Evolutionary conservation across 306 rosid genomes (phyloP).

Genomic region (Quercus wislizeni): DNA sequence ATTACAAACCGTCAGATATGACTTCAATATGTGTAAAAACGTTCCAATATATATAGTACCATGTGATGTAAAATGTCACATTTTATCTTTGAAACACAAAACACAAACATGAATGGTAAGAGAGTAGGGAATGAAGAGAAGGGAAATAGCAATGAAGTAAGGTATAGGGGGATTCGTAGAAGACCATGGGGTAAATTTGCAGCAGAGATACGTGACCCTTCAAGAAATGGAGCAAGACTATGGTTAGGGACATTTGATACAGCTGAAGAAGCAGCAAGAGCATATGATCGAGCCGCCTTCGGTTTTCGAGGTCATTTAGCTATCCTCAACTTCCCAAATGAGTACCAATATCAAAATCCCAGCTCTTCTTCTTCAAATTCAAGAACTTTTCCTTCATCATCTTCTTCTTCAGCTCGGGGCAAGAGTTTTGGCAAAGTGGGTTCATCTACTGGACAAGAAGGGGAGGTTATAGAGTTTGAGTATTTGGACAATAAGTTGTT

Average conservation of each 20-base stretch:
- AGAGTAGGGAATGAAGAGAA: not conserved
- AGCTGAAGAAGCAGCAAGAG: slow-evolving; percentile 83
- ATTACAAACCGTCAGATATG: slow-evolving; percentile 15
- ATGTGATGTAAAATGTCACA: not conserved
- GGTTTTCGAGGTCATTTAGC: slow-evolving; percentile 78
- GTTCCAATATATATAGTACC: not conserved
- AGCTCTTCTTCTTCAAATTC: slow-evolving; percentile 20
- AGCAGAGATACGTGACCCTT: slow-evolving; percentile 91
- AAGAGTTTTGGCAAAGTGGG: not conserved
- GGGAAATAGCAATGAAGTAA: slow-evolving; percentile 21
- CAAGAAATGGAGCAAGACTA: slow-evolving; percentile 71
- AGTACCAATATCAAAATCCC: slow-evolving; percentile 29
- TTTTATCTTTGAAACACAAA: not conserved
- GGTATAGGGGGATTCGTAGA: slow-evolving; percentile 74
- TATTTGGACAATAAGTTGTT: slow-evolving; percentile 59
- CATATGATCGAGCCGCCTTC: slow-evolving; percentile 88
- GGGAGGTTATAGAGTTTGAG: slow-evolving; percentile 57
- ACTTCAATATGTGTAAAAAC: not conserved
- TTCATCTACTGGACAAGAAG: not conserved
- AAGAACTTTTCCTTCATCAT: slow-evolving; percentile 7
- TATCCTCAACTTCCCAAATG: slow-evolving; percentile 85
- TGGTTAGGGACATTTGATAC: slow-evolving; percentile 93
- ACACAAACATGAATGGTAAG: slow-evolving; percentile 43
- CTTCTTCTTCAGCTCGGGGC: slow-evolving; percentile 2
- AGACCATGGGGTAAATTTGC: slow-evolving; percentile 96